A percentile compares a stretch with the other conserved stretches of the same genome.
Evolutionary conservation across 139 green algal genomes (phyloP).

Genomic region (Ettlia oleoabundans): DNA sequence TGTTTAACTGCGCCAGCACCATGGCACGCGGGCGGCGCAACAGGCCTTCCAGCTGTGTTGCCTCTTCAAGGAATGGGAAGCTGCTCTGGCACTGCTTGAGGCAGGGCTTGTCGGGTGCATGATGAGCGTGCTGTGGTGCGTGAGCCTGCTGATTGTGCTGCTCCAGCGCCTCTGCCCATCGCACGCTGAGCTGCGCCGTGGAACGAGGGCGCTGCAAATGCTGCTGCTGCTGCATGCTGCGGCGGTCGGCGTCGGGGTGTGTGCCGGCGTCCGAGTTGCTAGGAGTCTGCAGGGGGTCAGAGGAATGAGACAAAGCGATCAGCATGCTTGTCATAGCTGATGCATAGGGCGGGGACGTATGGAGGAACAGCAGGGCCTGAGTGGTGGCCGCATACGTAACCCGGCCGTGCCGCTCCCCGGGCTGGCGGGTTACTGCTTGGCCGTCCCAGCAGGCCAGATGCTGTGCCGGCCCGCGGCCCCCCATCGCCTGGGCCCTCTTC

Average conservation of each 20-base stretch:
- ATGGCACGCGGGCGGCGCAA: neutral
- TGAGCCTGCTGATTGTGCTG: slow-evolving; percentile 11
- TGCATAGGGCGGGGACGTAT: too few species aligned
- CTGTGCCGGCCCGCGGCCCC: too few species aligned
- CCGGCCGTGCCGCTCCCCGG: too few species aligned
- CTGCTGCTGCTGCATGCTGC: slow-evolving; percentile 4
- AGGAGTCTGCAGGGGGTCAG: slow-evolving; percentile 8
- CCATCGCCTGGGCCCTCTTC: too few species aligned
- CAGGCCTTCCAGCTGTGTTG: slow-evolving; percentile 2
- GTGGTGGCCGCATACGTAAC: too few species aligned
- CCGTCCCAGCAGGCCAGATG: too few species aligned
- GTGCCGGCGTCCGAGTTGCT: slow-evolving; percentile 11
- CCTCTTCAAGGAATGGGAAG: slow-evolving; percentile 18
- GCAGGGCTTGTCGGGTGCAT: slow-evolving; percentile 16
- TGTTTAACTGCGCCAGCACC: neutral
- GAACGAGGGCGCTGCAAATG: neutral
- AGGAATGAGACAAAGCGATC: neutral
- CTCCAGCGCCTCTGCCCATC: slow-evolving; percentile 22
- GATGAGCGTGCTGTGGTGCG: slow-evolving; percentile 7
- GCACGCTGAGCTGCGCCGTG: neutral
- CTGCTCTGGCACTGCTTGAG: slow-evolving; percentile 11
- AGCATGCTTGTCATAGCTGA: neutral
- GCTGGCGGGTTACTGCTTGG: too few species aligned
- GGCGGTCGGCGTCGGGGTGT: neutral
- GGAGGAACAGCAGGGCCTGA: too few species aligned